phyloP scores from a whole-genome alignment of 495 filamentous ascomycete genomes.

The Bacidia rubella region DNA sequence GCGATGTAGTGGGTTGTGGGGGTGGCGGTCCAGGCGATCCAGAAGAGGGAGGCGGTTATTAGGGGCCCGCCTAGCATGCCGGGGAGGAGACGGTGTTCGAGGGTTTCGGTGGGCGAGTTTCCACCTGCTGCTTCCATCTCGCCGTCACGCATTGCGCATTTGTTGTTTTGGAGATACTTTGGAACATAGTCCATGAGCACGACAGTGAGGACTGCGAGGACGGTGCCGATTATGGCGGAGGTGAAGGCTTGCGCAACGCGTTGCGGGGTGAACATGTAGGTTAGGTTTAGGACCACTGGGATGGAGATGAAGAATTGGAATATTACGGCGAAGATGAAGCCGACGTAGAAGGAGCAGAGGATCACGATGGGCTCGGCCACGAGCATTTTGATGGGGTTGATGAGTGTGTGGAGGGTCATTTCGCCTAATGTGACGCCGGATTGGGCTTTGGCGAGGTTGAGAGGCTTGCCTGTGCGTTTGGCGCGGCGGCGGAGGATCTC shows the following conservation, averaged over 20 bases:
- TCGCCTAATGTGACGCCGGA: slow-evolving; percentile 18
- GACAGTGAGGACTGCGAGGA: slow-evolving; percentile 31
- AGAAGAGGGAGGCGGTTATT: slow-evolving; percentile 27
- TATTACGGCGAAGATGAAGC: slow-evolving; percentile 26
- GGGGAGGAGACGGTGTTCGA: slow-evolving; percentile 39
- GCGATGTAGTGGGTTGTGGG: slow-evolving; percentile 10
- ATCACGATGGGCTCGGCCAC: slow-evolving; percentile 29
- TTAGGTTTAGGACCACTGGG: slow-evolving; percentile 23
- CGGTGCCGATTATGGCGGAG: slow-evolving; percentile 38
- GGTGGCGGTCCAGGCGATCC: slow-evolving; percentile 26
- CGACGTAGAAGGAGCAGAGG: slow-evolving; percentile 13
- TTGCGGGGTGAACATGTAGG: slow-evolving; percentile 25
- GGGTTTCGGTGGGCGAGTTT: slow-evolving; percentile 6
- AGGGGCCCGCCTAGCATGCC: slow-evolving; percentile 42
- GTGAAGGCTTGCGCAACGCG: slow-evolving; percentile 30
- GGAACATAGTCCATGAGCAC: slow-evolving; percentile 26
- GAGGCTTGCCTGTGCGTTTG: slow-evolving; percentile 14
- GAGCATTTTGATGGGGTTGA: slow-evolving; percentile 24
- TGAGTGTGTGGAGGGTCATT: slow-evolving; percentile 26
- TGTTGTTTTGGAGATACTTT: slow-evolving; percentile 17
- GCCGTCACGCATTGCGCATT: slow-evolving; percentile 16
- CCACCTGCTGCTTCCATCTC: too few species aligned
- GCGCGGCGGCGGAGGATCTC: slow-evolving; percentile 27
- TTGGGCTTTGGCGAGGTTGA: slow-evolving; percentile 16
- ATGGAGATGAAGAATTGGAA: slow-evolving; percentile 32